These are phyloP conservation scores for Phoma sp. DNA, from an alignment of 2,329 filamentous ascomycete species.

Conservation along the genomic window DNA sequence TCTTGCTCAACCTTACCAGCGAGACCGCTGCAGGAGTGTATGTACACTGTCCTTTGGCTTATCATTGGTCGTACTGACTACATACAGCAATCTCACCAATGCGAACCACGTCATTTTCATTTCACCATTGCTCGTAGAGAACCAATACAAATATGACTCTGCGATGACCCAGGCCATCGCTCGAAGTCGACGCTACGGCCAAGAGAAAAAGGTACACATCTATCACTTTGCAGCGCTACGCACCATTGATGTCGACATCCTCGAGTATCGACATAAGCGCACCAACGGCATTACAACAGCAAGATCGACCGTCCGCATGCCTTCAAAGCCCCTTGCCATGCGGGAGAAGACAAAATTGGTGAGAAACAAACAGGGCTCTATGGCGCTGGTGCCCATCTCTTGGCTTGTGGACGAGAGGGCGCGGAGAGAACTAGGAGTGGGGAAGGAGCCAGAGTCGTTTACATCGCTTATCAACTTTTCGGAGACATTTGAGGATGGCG, in stretches of 20 bases:
- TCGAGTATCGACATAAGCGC: constrained; percentile 54
- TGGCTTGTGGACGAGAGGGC: constrained; percentile 30
- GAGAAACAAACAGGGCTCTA: constrained; percentile 18
- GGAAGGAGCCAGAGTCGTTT: constrained; percentile 24
- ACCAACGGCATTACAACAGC: constrained; percentile 23
- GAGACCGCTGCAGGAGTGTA: constrained; percentile 68
- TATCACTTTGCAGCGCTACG: constrained; percentile 85
- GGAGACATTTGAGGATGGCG: constrained; percentile 31
- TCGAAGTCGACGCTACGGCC: constrained; percentile 65
- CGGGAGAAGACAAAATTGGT: constrained; percentile 34
- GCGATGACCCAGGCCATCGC: constrained; percentile 71
- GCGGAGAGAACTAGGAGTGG: constrained; percentile 20
- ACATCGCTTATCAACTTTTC: constrained; percentile 41
- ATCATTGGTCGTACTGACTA: background rate
- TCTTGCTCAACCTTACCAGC: constrained; percentile 65
- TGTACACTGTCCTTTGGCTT: constrained; percentile 31
- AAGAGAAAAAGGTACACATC: constrained; percentile 64
- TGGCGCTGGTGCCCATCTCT: constrained; percentile 36
- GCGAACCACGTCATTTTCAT: constrained; percentile 72
- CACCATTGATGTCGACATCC: constrained; percentile 58
- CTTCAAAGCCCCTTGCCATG: constrained; percentile 10
- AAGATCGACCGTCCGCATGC: constrained; percentile 1
- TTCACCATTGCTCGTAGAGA: constrained; percentile 60
- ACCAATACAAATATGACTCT: constrained; percentile 62
- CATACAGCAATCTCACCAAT: constrained; percentile 64